Base-by-base conservation (phyloP, 306 rosid genomes). In the Vigna angularis region DNA sequence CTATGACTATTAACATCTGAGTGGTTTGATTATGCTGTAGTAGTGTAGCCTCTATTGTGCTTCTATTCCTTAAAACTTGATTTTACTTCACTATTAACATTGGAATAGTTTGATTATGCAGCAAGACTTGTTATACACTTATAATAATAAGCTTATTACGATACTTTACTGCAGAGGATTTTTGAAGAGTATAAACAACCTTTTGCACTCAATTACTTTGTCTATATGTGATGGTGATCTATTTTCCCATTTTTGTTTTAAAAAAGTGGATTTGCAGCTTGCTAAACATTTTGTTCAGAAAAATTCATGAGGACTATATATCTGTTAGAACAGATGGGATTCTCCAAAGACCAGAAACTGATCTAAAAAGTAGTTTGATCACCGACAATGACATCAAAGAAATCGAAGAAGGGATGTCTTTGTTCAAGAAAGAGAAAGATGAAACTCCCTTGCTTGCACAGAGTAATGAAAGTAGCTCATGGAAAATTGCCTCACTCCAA, bases 191-290 rank as follows among this genome's bases (percentile, higher is more conserved):
- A 88, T 78, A 88, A 82, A 69, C 93, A 87, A 45, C 97, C 95
- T 6, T 92, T 92, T 86, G 89, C 91, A 52, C 81, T 92, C 65
- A 87, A 93, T 55, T 92, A 87, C 79, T 73, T 92, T 57, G 91
- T 95, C 47, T 83, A 68, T 92, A 93, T 66, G 81, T 92, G 65
- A 83, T 90, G 95, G 82, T 53, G 69, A 48, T 92, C 48, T 83
- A 87, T 81, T 81, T 92, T 65, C 95, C 93, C 0, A 9, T 90
- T 67, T 85, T 93, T 58, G 78, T 85, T 70, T 42, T 90, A 51
- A 90, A 71, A 80, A 85, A 87, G 55, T 84, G 88, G 86, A 26
- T 90, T 14, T 83, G 62, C 82, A 73, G 73, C 76, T 70, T 75
- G 53, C 63, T 86, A 34, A 72, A 68, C 45, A 64, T 22, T 22